phyloP scores from a whole-genome alignment of 768 basidiomycete genomes.

The Termitomyces sp. region DNA sequence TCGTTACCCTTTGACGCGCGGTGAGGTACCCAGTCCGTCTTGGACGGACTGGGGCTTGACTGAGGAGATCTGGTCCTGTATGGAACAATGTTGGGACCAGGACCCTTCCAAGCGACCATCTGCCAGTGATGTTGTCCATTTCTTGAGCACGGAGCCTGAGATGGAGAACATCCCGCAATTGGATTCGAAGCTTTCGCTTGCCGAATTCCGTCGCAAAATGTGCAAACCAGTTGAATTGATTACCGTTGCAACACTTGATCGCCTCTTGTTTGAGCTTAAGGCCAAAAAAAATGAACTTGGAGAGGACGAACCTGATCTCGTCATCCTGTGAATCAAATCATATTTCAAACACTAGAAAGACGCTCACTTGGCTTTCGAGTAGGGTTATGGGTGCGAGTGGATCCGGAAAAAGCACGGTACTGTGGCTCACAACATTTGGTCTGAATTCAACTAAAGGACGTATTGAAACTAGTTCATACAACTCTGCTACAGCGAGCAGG shows the following conservation, averaged over 20 bases:
- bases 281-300: not conserved
- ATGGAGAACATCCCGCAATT: not conserved
- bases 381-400: not conserved
- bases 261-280: not conserved
- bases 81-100: not conserved
- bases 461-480: not conserved
- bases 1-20: not conserved
- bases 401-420: not conserved
- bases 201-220: not conserved
- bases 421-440: too few species aligned
- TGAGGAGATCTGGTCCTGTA: not conserved
- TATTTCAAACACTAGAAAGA: not conserved
- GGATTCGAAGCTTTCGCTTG: not conserved
- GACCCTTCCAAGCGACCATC: not conserved
- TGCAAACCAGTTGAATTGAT: not conserved
- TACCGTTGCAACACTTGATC: not conserved
- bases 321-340: not conserved
- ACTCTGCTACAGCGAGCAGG: not conserved
- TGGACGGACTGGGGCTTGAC: not conserved
- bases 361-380: not conserved
- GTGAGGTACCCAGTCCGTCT: not conserved
- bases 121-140: not conserved
- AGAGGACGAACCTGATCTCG: not conserved
- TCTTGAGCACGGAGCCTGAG: not conserved
- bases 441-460: not conserved